phyloP scores from a whole-genome alignment of 2,329 filamentous ascomycete genomes.

The Cyclaneusma minus region DNA sequence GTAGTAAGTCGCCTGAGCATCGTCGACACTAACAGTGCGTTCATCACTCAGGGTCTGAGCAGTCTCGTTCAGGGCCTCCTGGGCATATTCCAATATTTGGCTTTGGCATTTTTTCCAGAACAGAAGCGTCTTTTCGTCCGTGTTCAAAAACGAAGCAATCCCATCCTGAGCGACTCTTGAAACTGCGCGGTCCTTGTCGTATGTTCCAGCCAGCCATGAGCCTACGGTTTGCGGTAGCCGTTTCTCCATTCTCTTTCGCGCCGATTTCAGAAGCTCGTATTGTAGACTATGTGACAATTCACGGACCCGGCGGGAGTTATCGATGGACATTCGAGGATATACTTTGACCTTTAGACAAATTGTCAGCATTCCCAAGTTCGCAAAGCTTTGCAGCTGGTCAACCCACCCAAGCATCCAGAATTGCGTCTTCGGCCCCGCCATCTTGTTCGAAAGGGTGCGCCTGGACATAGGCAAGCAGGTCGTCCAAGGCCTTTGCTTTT shows the following conservation, averaged over 20 bases:
- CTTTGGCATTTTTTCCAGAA: constrained; percentile 74
- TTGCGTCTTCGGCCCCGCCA: constrained; percentile 57
- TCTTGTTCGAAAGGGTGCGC: constrained; percentile 34
- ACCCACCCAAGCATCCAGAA: constrained; percentile 82
- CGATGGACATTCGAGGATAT: constrained; percentile 81
- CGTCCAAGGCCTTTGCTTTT: constrained; percentile 79
- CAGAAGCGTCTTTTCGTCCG: constrained; percentile 59
- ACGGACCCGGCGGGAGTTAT: constrained; percentile 73
- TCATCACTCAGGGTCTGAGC: constrained; percentile 76
- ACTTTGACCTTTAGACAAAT: constrained; percentile 50
- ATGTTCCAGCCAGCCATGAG: constrained; percentile 81
- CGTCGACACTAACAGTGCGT: constrained; percentile 67
- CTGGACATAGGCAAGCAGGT: constrained; percentile 52
- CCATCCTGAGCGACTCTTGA: constrained; percentile 65
- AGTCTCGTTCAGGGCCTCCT: constrained; percentile 67
- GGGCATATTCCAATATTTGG: constrained; percentile 69
- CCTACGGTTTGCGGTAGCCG: constrained; percentile 64
- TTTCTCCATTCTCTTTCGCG: constrained; percentile 71
- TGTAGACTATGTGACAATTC: constrained; percentile 73
- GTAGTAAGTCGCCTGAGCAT: constrained; percentile 72
- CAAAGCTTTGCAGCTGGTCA: constrained; percentile 6
- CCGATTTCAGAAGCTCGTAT: constrained; percentile 40
- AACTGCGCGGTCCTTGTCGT: constrained; percentile 69
- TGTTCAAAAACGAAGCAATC: constrained; percentile 58
- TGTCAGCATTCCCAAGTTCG: constrained; percentile 21